Conservation (phyloP, 768 basidiomycete species). For the Sporobolomyces phaffii region DNA sequence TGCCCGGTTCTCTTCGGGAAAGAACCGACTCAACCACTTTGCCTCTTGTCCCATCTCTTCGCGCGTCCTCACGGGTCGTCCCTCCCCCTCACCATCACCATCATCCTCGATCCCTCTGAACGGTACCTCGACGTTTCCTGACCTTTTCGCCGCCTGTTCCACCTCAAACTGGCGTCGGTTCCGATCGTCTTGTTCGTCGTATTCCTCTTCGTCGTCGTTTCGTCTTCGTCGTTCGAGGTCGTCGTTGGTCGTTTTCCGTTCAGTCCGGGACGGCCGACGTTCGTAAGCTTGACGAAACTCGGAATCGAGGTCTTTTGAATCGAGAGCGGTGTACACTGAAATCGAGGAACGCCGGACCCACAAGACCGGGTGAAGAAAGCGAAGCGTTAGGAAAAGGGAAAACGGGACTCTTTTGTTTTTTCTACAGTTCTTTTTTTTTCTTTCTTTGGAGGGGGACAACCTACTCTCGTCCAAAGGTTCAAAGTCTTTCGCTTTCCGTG, state of each 20-base stretch:
- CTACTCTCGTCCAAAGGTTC: slow-evolving; percentile 47
- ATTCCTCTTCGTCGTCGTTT: no score
- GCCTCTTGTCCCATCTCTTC: slow-evolving; percentile 80
- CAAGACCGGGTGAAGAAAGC: no score
- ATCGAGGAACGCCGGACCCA: no score
- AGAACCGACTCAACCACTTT: slow-evolving; percentile 59
- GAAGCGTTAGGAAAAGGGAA: background rate
- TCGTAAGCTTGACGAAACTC: slow-evolving; percentile 14
- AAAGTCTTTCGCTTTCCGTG: slow-evolving; percentile 59
- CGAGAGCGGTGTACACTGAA: slow-evolving; percentile 61
- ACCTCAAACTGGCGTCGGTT: slow-evolving; percentile 37
- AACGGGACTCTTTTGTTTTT: no score
- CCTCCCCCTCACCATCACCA: no score
- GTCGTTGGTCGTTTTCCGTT: slow-evolving; percentile 9
- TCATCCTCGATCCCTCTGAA: slow-evolving; percentile 56
- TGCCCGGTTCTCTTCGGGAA: slow-evolving; percentile 42
- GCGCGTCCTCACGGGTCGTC: slow-evolving; percentile 57
- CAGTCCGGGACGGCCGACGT: background rate
- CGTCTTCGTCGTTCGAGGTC: background rate
- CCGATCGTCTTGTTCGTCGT: no score
- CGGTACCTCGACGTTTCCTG: slow-evolving; percentile 32
- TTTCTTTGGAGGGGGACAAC: no score
- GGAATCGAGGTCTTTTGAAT: slow-evolving; percentile 54
- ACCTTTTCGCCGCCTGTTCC: slow-evolving; percentile 40
- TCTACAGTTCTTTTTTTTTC: no score